Evolutionary conservation across 495 filamentous ascomycete species (phyloP).

Genomic region (Terfezia boudieri): DNA sequence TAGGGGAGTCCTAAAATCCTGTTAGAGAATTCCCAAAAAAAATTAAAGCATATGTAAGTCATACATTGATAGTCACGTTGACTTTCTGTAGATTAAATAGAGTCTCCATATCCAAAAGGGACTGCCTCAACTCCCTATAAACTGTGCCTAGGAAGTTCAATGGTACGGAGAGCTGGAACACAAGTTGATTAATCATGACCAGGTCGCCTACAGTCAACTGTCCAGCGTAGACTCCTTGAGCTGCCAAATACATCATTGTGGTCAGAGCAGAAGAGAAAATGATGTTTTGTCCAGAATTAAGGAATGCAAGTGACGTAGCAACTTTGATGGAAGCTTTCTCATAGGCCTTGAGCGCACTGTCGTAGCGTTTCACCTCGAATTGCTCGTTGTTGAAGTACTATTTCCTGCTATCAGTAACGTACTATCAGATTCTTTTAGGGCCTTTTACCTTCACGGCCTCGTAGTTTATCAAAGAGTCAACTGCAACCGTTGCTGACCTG

Average conservation of each 20-base stretch:
- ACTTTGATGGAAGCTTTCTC: slow-evolving; percentile 92
- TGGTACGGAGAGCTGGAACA: slow-evolving; percentile 91
- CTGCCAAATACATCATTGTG: slow-evolving; percentile 94
- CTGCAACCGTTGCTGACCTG: slow-evolving; percentile 78
- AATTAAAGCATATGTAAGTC: background rate
- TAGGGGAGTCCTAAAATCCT: slow-evolving; percentile 29
- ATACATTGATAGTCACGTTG: slow-evolving; percentile 51
- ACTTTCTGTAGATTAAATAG: slow-evolving; percentile 98
- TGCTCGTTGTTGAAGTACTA: slow-evolving; percentile 94
- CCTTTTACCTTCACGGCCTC: slow-evolving; percentile 58
- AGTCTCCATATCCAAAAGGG: slow-evolving; percentile 91
- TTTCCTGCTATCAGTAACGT: background rate
- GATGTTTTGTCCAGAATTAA: slow-evolving; percentile 96
- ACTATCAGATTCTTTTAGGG: background rate
- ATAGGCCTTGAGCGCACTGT: slow-evolving; percentile 63
- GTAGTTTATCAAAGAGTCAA: slow-evolving; percentile 93
- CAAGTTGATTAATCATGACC: slow-evolving; percentile 95
- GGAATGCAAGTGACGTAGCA: slow-evolving; percentile 70
- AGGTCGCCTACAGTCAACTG: slow-evolving; percentile 79
- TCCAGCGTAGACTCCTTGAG: slow-evolving; percentile 64
- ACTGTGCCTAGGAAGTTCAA: slow-evolving; percentile 92
- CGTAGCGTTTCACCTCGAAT: slow-evolving; percentile 78
- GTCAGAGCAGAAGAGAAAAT: slow-evolving; percentile 91
- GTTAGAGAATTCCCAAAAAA: background rate
- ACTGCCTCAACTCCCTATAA: slow-evolving; percentile 87